phyloP scores from a whole-genome alignment of 2,329 filamentous ascomycete genomes.

The Xylariaceae sp. region DNA sequence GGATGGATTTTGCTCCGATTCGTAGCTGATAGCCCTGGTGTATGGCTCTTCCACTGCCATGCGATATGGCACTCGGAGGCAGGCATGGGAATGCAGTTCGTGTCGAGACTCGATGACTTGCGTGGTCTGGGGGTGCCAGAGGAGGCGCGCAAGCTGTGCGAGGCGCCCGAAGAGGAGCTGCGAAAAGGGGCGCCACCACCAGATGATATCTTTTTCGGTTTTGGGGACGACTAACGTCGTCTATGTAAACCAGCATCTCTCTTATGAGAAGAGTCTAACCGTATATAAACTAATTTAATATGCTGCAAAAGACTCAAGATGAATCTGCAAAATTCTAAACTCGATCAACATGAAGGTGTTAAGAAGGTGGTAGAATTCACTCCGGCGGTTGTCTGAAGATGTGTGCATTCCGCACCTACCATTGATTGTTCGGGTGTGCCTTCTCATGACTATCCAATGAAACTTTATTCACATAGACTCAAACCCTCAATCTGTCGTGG shows the following conservation, averaged over 20 bases:
- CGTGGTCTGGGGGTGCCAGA: conserved; percentile 39
- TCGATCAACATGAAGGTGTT: too few species aligned
- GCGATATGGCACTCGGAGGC: conserved; percentile 37
- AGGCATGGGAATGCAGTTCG: conserved; percentile 38
- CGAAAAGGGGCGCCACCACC: conserved; percentile 45
- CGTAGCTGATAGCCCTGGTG: conserved; percentile 46
- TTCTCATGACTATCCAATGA: too few species aligned
- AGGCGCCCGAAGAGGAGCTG: conserved; percentile 37
- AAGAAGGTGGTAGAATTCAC: too few species aligned
- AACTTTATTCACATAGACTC: too few species aligned
- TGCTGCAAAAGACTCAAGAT: too few species aligned
- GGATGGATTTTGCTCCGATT: conserved; percentile 47
- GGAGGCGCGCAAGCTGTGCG: conserved; percentile 43
- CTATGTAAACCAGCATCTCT: not conserved
- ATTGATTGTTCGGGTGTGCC: too few species aligned
- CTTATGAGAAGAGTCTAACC: not conserved
- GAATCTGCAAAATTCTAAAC: too few species aligned
- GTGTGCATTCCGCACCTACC: too few species aligned
- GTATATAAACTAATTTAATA: too few species aligned
- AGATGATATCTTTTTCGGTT: conserved; percentile 44
- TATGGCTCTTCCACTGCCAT: conserved; percentile 39
- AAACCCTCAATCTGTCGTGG: too few species aligned
- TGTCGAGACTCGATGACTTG: conserved; percentile 45
- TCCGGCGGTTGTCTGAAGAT: too few species aligned
- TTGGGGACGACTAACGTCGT: conserved; percentile 17